Conservation (phyloP, 164 flowering plant genomes). For the Litsea cubeba region DNA sequence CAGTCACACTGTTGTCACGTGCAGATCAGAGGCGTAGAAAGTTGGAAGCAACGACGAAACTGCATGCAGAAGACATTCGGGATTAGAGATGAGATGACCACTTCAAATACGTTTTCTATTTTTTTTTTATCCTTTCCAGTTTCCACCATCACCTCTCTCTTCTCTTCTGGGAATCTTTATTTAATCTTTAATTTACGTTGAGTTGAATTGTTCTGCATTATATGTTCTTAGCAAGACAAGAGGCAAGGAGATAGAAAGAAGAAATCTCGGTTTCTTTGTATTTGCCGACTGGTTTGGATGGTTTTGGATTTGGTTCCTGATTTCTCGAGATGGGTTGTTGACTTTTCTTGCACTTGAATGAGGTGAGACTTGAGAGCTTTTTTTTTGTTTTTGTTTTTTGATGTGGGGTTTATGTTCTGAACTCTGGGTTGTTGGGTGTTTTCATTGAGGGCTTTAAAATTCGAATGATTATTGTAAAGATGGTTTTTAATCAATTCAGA, state of each 20-base stretch:
- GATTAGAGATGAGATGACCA: not conserved
- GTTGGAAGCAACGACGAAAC: not conserved
- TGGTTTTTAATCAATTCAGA: not conserved
- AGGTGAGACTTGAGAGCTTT: constrained; percentile 7
- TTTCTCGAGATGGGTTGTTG: not conserved
- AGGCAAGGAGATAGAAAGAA: not conserved
- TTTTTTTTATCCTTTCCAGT: not conserved
- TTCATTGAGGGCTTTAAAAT: not conserved
- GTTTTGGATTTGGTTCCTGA: not conserved
- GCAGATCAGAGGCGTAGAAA: not conserved
- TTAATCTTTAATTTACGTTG: not conserved
- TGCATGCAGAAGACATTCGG: not conserved
- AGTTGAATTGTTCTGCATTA: not conserved
- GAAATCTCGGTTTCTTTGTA: not conserved
- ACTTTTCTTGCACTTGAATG: constrained; percentile 4
- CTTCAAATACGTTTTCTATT: not conserved
- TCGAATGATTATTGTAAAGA: not conserved
- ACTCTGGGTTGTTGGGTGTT: not conserved
- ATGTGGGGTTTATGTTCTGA: constrained; percentile 3
- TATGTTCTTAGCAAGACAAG: too few relatives aligned
- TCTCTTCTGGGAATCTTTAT: not conserved
- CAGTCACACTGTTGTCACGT: not conserved
- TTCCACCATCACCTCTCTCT: not conserved
- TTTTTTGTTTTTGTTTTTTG: not conserved
- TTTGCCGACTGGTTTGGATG: not conserved